Base-by-base conservation (phyloP, 164 flowering plant species). In the Vitis cinerea region DNA sequence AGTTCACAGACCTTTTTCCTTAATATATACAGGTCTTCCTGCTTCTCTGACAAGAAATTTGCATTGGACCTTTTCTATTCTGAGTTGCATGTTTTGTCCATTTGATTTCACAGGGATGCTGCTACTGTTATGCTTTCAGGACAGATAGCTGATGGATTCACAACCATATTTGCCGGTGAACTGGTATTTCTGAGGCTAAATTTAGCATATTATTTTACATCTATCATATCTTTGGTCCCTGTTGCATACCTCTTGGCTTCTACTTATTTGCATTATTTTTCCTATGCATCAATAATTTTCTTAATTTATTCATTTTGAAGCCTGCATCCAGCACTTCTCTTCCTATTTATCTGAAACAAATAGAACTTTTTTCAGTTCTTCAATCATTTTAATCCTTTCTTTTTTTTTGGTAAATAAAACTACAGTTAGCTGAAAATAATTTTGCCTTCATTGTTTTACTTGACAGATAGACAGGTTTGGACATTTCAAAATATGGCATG, bases 391-490 rank as follows among this genome's bases (percentile, higher is more conserved):
- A 11, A 23, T 3, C 14, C 48, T 9, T 23, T 59, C 48, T 9
- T 23, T 59, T 10, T 4, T 19, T 68, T 44, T 44, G 15, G 58
- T 6, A 53, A 47, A 13, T 44, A 15, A n/a, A 49, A 31, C n/a
- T 31, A 15, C 50, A 14, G 61, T 63, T 69, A 29, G 62, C 66
- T 71, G 64, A 17, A 23, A 71, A 59, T 64, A 62, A 66, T 67
- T 62, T 23, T 9, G 27, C 59, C 14, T 72, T 54, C 4, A 29
- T 63, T 62, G 66, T 16, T 59, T 74, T 60, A 9, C 61, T 70
- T 75, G 74, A 60, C 71, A 94, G 99, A 90, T 94, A 77, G 99
- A 94, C 83, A 86, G 97, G 81, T 91, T 89, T 88, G 98, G 97
- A 61, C 90, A 84, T 83, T 92, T 92, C 88, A 94, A 94, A 79